Base-by-base conservation (phyloP, 2,329 filamentous ascomycete genomes). In the Cladosporium sp. region DNA sequence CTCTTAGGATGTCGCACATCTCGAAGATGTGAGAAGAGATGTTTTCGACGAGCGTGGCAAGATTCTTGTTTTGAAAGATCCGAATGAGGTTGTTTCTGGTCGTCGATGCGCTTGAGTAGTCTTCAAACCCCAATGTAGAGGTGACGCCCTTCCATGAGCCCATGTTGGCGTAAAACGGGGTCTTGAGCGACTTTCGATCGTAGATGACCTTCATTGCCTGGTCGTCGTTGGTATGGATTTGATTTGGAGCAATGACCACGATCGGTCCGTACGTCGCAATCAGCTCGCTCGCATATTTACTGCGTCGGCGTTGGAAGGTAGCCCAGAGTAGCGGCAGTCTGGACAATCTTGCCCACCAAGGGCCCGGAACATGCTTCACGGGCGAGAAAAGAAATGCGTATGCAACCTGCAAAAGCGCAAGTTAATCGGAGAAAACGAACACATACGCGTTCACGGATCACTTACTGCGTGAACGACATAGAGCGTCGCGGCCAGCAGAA, bases 231-330 rank as follows among this genome's bases (percentile, higher is more conserved):
- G 55, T 57, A 37, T 57, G 55, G 8, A 57, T 40, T 44, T 57
- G 55, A 42, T 57, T 38, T n/a, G 55, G 55, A 37, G 55, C 55
- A 34, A 57, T 57, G 19, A 57, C 53, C 6, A 57, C 55, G 24
- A 57, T 47, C 4, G 53, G 47, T 37, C 55, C 53, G 43, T 57
- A 57, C 42, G 37, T 27, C 4, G 36, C 27, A 12, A 57, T 13
- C 13, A 57, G 17, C 5, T 51, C 42, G 17, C 27, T 32, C 7
- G 50, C 53, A 49, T 57, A 53, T 29, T 43, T 22, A 19, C 38
- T 53, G 11, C 55, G 53, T 17, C 50, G 44, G 20, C 27, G 22
- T 36, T 55, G 20, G 27, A 43, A 51, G 5, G 55, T 57, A 7
- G 55, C 55, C 12, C 29, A 22, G 19, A 45, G 50, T 12, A 51